These are phyloP conservation scores for Juglanconis juglandina DNA, from an alignment of 2,329 filamentous ascomycete genomes.

Conservation along the genomic window DNA sequence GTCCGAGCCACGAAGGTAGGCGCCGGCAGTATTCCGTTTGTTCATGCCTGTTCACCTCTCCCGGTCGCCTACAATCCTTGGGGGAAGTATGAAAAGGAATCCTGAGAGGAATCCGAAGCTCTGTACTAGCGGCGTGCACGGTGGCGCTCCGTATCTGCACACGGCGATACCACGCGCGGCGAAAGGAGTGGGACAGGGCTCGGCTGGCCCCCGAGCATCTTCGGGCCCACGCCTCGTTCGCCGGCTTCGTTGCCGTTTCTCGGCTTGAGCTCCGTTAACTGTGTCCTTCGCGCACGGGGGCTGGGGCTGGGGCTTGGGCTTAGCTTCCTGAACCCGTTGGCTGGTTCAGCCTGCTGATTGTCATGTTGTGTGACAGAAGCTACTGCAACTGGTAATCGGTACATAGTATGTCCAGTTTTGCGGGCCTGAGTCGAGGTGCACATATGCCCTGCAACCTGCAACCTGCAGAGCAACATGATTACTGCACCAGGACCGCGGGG, in stretches of 20 bases:
- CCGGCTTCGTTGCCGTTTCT: not conserved
- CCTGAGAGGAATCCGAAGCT: not conserved
- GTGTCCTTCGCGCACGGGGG: not conserved
- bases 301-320: not conserved
- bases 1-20: too few relatives aligned
- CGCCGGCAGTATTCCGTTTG: not conserved
- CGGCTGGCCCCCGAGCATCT: not conserved
- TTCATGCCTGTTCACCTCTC: not conserved
- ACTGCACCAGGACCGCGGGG: conserved; percentile 4
- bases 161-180: not conserved
- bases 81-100: not conserved
- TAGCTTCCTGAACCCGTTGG: not conserved
- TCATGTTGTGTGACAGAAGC: conserved; percentile 1
- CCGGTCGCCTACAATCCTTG: not conserved
- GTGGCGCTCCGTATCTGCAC: not conserved
- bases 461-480: not conserved
- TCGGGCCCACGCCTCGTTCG: not conserved
- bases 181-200: not conserved
- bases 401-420: not conserved
- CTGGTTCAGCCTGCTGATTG: not conserved
- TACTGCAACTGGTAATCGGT: not conserved
- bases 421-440: not conserved
- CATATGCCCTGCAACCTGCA: not conserved
- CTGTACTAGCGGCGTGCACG: not conserved
- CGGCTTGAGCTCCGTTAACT: not conserved